Base-by-base conservation (phyloP, 345 rosid species). In the Gossypium ekmanianum region DNA sequence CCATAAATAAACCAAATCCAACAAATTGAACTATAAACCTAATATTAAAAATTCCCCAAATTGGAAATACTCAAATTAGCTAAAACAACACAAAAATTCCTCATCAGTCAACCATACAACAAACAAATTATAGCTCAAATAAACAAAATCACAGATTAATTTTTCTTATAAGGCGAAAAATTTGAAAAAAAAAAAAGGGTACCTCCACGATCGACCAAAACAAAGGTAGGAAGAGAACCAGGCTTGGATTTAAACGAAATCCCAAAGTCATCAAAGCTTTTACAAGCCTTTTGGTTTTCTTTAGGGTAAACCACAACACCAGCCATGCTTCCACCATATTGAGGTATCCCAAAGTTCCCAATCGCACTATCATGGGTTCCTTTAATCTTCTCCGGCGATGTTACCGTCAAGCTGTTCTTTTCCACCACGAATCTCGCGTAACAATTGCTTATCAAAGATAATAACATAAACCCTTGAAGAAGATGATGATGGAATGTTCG, bases 261-360 rank as follows among this genome's bases (percentile, higher is more conserved):
- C 54, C 87, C 86, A 76, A 85, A 89, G n/a, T 81, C 91, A 72
- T 83, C 77, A 68, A 89, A 93, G 51, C 81, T 93, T 48, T 81
- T 88, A 45, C 99, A 95, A 2, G 92, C 96, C 78, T 93, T 90
- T 81, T 44, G 86, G 76, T 95, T 93, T 71, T 88, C 85, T 57
- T 85, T 89, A 0, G 97, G 97, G 74, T 91, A 95, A 71, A 79
- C 67, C 62, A 91, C 96, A 18, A 86, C 77, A 0, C 99, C 99
- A 0, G 97, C 98, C 97, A 95, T 89, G 81, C 96, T 93, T 11
- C 99, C 99, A 9, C 99, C 22, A 22, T 22, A 22, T 78, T 95
- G 93, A 41, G 99, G 99, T 58, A 95, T 93, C 87, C 99, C 99
- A 17, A 95, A 95, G 87, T 95, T 95, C 1, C 98, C 99, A 68